Evolutionary conservation across 2,329 filamentous ascomycete species (phyloP).

Genomic region (Ophiocordyceps robertsii): DNA sequence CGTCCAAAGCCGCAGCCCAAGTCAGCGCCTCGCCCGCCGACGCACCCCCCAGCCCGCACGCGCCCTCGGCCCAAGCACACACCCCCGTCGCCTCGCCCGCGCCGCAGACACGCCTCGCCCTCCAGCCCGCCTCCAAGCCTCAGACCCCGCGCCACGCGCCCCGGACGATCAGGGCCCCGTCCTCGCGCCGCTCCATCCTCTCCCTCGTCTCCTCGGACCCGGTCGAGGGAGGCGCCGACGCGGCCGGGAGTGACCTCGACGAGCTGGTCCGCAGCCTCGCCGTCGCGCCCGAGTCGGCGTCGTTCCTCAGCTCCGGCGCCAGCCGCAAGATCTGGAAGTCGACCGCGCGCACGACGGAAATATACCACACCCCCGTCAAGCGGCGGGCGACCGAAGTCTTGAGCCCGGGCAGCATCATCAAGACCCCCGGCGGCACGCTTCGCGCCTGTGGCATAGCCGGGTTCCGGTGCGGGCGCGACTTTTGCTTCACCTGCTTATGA

Average conservation of each 20-base stretch:
- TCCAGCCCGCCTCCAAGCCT: constrained; percentile 6
- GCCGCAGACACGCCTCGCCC: background rate
- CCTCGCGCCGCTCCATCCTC: constrained; percentile 23
- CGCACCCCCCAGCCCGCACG: background rate
- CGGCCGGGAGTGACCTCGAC: constrained; percentile 9
- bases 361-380: constrained; percentile 13
- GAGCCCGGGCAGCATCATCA: constrained; percentile 15
- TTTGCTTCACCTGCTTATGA: constrained; percentile 43
- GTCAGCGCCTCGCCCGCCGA: background rate
- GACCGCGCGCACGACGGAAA: constrained; percentile 14
- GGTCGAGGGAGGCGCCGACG: constrained; percentile 14
- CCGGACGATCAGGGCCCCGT: constrained; percentile 12
- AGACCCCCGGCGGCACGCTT: constrained; percentile 35
- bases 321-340: constrained; percentile 15
- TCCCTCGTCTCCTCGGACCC: constrained; percentile 26
- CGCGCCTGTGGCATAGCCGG: constrained; percentile 41
- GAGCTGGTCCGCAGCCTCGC: constrained; percentile 10
- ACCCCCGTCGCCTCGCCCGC: constrained; percentile 6
- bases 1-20: background rate
- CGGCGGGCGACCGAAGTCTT: constrained; percentile 7
- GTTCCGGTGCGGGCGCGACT: constrained; percentile 41
- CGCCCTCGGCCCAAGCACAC: background rate
- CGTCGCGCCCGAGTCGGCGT: constrained; percentile 2
- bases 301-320: constrained; percentile 7
- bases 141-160: constrained; percentile 12